Evolutionary conservation across 805 yeast species (phyloP), one percentile per base, ranked within the genome.

Genomic region (Candida koratica): DNA sequence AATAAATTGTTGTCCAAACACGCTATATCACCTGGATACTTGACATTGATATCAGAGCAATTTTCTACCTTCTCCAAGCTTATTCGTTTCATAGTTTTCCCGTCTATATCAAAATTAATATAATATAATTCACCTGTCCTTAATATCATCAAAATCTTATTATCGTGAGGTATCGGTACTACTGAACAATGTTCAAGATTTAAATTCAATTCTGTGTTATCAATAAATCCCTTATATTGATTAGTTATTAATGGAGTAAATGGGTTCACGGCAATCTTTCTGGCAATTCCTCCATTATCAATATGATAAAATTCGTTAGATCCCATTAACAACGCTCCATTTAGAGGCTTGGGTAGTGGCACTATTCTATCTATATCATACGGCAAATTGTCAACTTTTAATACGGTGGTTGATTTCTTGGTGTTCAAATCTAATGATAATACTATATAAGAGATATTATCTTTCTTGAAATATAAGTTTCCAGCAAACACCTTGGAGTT

Each of bases 401-500:
- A 68, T 25, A 89, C 84, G 0, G 84, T 67, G 0, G 90, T 81
- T 0, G 90, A 77, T 3, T 70, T 54, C 32, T 73, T 70, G 10
- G 73, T 67, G 14, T 59, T 62, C 11, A 81, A 49, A 47, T 88
- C 90, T 14, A 89, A 60, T 0, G 95, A 79, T 32, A 86, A 53
- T 0, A 84, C 85, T 17, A 76, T 62, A 41, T 78, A 73, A 28
- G 69, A 67, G 19, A 77, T 64, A 12, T 77, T 81, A 49, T 86
- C 95, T 49, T 77, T 81, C 5, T 60, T 64, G 33, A 70, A 60
- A 2, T 81, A 70, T 22, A 82, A 58, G 36, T 75, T 70, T 0
- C 96, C 96, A 0, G 94, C 79, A 95, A 96, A 86, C 0, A 88
- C 77, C 13, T 73, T 67, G 12, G 60, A 46, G 30, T 51, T 62